Base-by-base conservation (phyloP, 345 rosid species). In the Eucalyptus lansdowneana region DNA sequence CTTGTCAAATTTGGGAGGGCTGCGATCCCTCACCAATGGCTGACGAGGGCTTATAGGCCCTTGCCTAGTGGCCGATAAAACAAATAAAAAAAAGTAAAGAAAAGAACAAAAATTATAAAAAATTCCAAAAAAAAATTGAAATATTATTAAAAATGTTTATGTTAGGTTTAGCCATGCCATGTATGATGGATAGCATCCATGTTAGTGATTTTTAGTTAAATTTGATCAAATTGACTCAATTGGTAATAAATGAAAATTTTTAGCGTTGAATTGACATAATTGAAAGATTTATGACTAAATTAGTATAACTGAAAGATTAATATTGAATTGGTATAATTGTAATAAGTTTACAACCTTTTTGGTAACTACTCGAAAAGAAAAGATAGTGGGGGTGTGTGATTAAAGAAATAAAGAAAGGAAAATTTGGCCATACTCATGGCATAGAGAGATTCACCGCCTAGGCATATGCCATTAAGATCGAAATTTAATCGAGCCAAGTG, bases 141-240 rank as follows among this genome's bases (percentile, higher is more conserved):
- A 56, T 56, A 24, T 56, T 56, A 22, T 22, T 56, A 53, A 53
- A 56, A 56, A 56, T 1, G 27, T 56, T 24, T 3, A 56, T 56
- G 62, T 22, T 21, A 9, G 62, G 25, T 56, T 22, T 22, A 24
- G 12, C 29, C 12, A 24, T 56, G 27, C 29, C 13, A 24, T 22
- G 27, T 24, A 24, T 1, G 29, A 56, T 24, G 29, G 1, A 24
- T 56, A 24, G 5, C 27, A 24, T 24, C 1, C 3, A 53, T 1
- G 3, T 24, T 10, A 24, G 62, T 24, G 6, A 56, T 56, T 56
- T 56, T 24, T 24, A 9, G 11, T 56, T 2, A 24, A 53, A 53
- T 53, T 53, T 8, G 4, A 53, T 53, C 56, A 56, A 10, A 56
- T 56, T 5, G 29, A 56, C 13, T 56, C 13, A 56, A 56, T 56